Evolutionary conservation across 23 red algal genomes (phyloP).

Genomic region (Gracilaria gracilis): DNA sequence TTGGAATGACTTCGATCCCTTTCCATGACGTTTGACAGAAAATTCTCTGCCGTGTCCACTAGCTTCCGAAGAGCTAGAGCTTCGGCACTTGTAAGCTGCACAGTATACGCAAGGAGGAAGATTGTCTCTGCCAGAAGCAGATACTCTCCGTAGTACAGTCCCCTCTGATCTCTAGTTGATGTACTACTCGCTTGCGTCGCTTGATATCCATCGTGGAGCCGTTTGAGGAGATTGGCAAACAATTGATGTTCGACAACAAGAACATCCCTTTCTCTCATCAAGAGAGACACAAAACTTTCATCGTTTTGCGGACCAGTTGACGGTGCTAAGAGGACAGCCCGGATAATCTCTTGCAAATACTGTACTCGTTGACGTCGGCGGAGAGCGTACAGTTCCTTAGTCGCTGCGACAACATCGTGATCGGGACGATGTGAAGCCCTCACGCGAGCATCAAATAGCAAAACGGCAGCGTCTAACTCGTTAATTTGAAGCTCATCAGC

Average conservation of each 20-base stretch:
- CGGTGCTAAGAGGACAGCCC: constrained; percentile 46
- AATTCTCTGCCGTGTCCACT: constrained; percentile 21
- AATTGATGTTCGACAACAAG: constrained; percentile 63
- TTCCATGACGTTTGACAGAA: background rate
- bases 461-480: constrained; percentile 63
- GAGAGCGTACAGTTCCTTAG: constrained; percentile 53
- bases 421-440: constrained; percentile 49
- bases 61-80: constrained; percentile 58
- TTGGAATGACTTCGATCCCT: constrained; percentile 14
- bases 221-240: constrained; percentile 39
- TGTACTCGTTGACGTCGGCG: constrained; percentile 47
- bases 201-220: constrained; percentile 43
- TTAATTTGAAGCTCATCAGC: constrained; percentile 72
- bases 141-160: constrained; percentile 59
- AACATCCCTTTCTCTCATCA: constrained; percentile 69
- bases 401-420: constrained; percentile 67
- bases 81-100: constrained; percentile 69
- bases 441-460: constrained; percentile 56
- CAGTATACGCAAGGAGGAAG: constrained; percentile 79
- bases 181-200: background rate
- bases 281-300: constrained; percentile 60
- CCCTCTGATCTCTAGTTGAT: constrained; percentile 14
- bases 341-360: constrained; percentile 69
- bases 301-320: constrained; percentile 25
- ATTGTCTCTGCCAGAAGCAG: constrained; percentile 73